Evolutionary conservation across 768 basidiomycete species (phyloP).

Genomic region (Mrakia frigida): DNA sequence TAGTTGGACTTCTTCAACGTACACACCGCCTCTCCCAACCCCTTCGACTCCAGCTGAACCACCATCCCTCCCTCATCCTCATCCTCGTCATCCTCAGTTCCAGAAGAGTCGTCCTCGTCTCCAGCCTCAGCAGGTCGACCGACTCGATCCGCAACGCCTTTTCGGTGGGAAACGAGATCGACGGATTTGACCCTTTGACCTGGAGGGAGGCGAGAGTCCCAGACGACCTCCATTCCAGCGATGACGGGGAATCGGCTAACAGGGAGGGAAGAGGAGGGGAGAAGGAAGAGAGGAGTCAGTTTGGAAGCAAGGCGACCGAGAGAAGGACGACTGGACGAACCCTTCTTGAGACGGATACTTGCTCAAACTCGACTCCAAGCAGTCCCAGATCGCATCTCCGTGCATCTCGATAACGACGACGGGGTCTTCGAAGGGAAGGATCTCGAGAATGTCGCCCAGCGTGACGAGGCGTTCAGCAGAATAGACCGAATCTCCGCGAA

Average conservation of each 20-base stretch:
- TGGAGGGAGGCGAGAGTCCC: constrained; percentile 73
- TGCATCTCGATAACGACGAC: constrained; percentile 70
- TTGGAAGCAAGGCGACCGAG: not conserved
- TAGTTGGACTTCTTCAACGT: constrained; percentile 38
- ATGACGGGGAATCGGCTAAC: constrained; percentile 84
- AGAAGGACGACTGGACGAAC: constrained; percentile 45
- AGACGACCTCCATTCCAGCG: constrained; percentile 74
- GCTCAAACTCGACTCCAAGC: constrained; percentile 63
- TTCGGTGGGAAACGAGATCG: constrained; percentile 35
- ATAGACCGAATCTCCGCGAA: constrained; percentile 79
- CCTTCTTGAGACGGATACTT: constrained; percentile 90
- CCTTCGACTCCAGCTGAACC: constrained; percentile 39
- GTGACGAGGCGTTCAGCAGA: constrained; percentile 67
- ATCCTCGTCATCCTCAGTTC: constrained; percentile 50
- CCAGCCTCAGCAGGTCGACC: not conserved
- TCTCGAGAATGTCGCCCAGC: constrained; percentile 67
- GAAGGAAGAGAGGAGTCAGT: too few relatives aligned
- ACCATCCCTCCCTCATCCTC: constrained; percentile 39
- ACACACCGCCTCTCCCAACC: constrained; percentile 40
- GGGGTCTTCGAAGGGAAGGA: constrained; percentile 82
- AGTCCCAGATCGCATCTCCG: constrained; percentile 58
- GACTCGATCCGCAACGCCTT: not conserved
- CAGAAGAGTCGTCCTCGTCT: constrained; percentile 41
- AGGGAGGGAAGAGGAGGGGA: not conserved
- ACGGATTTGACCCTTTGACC: constrained; percentile 69